A percentile compares a stretch with the other conserved stretches of the same genome.
Evolutionary conservation across 345 rosid genomes (phyloP).

Genomic region (Euphorbia peplus): DNA sequence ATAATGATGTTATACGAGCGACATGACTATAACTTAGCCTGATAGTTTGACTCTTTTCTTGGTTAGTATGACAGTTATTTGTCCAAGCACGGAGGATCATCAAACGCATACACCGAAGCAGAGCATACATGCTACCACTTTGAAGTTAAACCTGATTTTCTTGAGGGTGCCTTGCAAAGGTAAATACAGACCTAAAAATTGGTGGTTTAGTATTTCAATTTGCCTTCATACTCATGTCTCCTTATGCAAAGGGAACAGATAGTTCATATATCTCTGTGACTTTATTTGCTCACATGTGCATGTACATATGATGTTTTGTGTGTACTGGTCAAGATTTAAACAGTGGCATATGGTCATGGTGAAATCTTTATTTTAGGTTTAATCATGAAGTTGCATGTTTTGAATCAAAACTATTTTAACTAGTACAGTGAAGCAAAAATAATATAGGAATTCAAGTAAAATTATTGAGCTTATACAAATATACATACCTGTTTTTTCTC

Average conservation of each 20-base stretch:
- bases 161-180: conserved; percentile 85
- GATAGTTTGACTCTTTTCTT: conserved; percentile 43
- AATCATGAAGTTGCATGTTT: neutral
- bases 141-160: conserved; percentile 87
- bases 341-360: neutral
- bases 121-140: conserved; percentile 98
- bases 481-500: neutral
- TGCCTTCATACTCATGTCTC: neutral
- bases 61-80: conserved; percentile 97
- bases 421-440: neutral
- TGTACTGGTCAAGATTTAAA: neutral
- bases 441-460: neutral
- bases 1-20: neutral
- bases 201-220: conserved; percentile 1
- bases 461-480: neutral
- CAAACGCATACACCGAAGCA: conserved; percentile 92
- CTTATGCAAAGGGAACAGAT: neutral
- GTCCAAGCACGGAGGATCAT: conserved; percentile 97
- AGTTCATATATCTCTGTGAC: neutral
- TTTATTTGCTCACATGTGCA: neutral
- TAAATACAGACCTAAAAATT: conserved; percentile 25
- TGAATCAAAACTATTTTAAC: neutral
- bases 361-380: neutral
- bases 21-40: conserved; percentile 11
- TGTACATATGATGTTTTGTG: neutral